Evolutionary conservation across 257 asterid genomes (phyloP).

Genomic region (Penstemon newberryi): DNA sequence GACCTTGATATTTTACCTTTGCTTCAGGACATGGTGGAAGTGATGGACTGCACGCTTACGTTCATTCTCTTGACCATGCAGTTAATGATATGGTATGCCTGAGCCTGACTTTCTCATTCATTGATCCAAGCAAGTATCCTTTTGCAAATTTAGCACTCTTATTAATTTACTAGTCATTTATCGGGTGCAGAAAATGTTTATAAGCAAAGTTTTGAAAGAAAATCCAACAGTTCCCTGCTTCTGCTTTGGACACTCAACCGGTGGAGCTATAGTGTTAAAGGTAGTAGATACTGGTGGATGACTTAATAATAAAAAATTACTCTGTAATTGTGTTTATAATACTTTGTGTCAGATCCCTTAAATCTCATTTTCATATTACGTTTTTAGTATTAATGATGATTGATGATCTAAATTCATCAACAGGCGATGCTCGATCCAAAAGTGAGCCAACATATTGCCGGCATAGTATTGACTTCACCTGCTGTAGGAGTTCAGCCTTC

Average conservation of each 20-base stretch:
- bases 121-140: neutral
- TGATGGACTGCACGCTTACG: constrained; percentile 89
- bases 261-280: constrained; percentile 88
- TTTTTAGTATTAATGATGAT: neutral
- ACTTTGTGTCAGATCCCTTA: neutral
- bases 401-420: neutral
- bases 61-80: constrained; percentile 78
- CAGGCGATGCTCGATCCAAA: constrained; percentile 85
- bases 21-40: constrained; percentile 92
- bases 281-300: constrained; percentile 27
- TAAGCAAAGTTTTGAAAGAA: constrained; percentile 59
- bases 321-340: neutral
- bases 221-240: constrained; percentile 72
- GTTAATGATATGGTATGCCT: constrained; percentile 65
- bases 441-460: constrained; percentile 55
- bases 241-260: constrained; percentile 95
- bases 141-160: neutral
- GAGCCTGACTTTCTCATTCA: neutral
- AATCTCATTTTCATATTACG: neutral
- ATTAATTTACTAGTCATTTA: constrained; percentile 4
- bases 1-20: neutral
- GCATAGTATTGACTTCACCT: constrained; percentile 79
- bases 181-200: constrained; percentile 53
- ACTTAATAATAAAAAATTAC: too few species aligned
- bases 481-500: constrained; percentile 93